Percentiles rank a stretch among this genome's conserved stretches.
Conservation (phyloP, 2,329 filamentous ascomycete genomes). For the Ophiosphaerella herpotricha region DNA sequence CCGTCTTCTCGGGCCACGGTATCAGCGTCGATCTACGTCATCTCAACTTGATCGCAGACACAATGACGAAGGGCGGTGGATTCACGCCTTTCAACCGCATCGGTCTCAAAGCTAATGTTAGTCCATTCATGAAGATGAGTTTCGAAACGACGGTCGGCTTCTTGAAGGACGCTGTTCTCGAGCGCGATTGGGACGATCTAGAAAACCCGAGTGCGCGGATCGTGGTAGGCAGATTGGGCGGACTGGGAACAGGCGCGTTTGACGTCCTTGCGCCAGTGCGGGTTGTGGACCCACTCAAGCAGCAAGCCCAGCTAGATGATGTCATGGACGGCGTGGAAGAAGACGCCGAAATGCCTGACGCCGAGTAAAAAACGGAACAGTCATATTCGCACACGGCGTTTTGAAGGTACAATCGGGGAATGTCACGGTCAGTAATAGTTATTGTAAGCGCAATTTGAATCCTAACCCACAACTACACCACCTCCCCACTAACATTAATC, state of each 20-base stretch:
- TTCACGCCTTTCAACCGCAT: constrained; percentile 94
- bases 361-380: background rate
- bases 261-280: constrained; percentile 68
- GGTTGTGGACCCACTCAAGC: constrained; percentile 35
- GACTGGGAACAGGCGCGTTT: constrained; percentile 87
- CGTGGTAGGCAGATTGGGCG: constrained; percentile 81
- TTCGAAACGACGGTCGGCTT: constrained; percentile 97
- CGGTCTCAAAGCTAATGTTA: constrained; percentile 81
- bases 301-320: constrained; percentile 11
- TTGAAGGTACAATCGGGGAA: background rate
- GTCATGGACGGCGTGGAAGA: constrained; percentile 19
- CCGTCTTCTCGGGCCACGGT: constrained; percentile 87
- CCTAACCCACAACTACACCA: background rate
- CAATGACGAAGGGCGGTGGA: constrained; percentile 91
- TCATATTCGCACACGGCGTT: background rate
- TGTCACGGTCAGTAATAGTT: background rate
- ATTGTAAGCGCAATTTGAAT: background rate
- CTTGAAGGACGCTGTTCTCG: constrained; percentile 87
- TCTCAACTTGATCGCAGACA: constrained; percentile 92
- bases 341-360: constrained; percentile 19
- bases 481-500: constrained; percentile 14
- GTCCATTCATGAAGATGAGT: constrained; percentile 97
- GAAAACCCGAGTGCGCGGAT: constrained; percentile 84
- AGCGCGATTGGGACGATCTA: constrained; percentile 88
- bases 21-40: constrained; percentile 92